Percentiles rank a stretch among this genome's conserved stretches.
These are phyloP conservation scores for Yamadazyma dendronema DNA, from an alignment of 1,139 yeast genomes.

Conservation along the genomic window DNA sequence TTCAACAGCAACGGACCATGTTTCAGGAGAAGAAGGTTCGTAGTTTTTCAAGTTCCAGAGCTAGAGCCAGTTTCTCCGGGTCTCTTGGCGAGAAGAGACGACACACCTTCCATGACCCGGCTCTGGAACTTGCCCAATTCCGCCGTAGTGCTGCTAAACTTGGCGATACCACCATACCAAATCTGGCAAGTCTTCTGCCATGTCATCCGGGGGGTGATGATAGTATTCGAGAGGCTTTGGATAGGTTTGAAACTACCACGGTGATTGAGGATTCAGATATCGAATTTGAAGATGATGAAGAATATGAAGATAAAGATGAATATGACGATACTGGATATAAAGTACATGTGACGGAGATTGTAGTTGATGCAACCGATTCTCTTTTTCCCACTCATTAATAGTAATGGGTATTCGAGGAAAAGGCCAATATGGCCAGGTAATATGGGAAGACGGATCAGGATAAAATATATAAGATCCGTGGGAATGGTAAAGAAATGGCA, in stretches of 20 bases:
- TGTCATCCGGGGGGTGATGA: too few relatives aligned
- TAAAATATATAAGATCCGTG: too few relatives aligned
- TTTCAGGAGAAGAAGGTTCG: conserved; percentile 37
- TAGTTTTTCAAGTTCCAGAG: conserved; percentile 2
- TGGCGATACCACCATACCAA: neutral
- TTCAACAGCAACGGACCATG: conserved; percentile 54
- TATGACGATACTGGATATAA: conserved; percentile 35
- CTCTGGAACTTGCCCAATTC: too few relatives aligned
- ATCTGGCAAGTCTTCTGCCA: too few relatives aligned
- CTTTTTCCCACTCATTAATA: conserved; percentile 19
- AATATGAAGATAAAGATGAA: conserved; percentile 18
- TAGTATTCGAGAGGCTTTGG: conserved; percentile 16
- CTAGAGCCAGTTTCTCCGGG: conserved; percentile 1
- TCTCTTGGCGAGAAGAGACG: too few relatives aligned
- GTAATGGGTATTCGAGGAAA: too few relatives aligned
- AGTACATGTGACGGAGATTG: conserved; percentile 54
- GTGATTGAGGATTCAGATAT: conserved; percentile 12
- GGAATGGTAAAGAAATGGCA: too few relatives aligned
- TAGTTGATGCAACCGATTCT: conserved; percentile 41
- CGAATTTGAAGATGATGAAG: conserved; percentile 14
- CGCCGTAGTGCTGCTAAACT: neutral
- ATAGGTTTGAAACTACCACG: conserved; percentile 19
- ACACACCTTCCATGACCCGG: too few relatives aligned
- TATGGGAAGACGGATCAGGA: too few relatives aligned
- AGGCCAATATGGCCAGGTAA: too few relatives aligned